phyloP scores from a whole-genome alignment of 1,284 basidiomycete species.

The Pseudozyma thailandica region DNA sequence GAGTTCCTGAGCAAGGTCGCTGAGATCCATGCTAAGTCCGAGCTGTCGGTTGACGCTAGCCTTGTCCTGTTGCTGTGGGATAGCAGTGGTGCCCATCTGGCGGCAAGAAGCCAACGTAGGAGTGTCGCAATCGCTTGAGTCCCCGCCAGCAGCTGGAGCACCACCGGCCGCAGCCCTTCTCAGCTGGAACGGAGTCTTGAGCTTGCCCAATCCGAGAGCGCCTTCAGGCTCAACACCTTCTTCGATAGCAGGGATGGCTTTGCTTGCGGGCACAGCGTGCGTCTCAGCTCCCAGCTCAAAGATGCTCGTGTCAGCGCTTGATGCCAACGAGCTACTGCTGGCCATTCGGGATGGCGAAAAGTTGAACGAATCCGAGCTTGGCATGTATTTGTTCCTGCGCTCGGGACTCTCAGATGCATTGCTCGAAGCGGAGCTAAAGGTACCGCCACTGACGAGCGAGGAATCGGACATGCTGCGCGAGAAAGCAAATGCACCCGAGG shows the following conservation, averaged over 20 bases:
- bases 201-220: constrained; percentile 10
- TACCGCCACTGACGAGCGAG: constrained; percentile 45
- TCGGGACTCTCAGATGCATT: constrained; percentile 43
- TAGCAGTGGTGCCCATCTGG: constrained; percentile 21
- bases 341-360: constrained; percentile 41
- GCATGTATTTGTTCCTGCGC: constrained; percentile 28
- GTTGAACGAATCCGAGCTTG: constrained; percentile 27
- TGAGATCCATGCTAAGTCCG: constrained; percentile 49
- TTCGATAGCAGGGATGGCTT: background rate
- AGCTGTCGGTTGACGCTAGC: constrained; percentile 27
- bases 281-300: constrained; percentile 28
- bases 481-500: constrained; percentile 47
- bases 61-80: constrained; percentile 12
- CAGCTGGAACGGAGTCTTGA: constrained; percentile 43
- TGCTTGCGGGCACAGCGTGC: background rate
- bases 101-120: constrained; percentile 47
- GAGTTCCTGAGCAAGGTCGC: constrained; percentile 48
- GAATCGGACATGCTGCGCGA: constrained; percentile 49
- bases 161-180: constrained; percentile 10
- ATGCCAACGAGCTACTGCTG: constrained; percentile 36
- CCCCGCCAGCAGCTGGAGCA: constrained; percentile 3
- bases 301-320: constrained; percentile 41
- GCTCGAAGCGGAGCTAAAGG: constrained; percentile 49
- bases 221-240: background rate
- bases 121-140: constrained; percentile 53